Conservation (phyloP, 768 basidiomycete species). For the Pulveroboletus sp. region DNA sequence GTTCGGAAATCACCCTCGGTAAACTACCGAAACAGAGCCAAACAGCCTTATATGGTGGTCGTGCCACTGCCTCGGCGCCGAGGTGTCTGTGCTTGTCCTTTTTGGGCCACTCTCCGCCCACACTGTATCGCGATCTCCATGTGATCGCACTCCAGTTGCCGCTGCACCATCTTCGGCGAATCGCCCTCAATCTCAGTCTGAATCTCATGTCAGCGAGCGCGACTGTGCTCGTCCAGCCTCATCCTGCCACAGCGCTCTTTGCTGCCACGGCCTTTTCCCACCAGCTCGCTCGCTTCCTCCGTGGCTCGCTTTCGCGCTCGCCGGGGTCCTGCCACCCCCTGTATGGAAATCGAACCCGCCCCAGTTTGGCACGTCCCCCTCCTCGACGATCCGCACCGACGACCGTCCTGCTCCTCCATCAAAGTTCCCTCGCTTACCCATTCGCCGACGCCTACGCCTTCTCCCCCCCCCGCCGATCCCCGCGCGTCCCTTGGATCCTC, state of each 20-base stretch:
- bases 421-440: conserved; percentile 20
- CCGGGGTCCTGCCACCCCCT: conserved; percentile 27
- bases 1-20: conserved; percentile 39
- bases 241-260: conserved; percentile 27
- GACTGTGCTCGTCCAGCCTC: conserved; percentile 13
- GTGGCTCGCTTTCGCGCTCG: conserved; percentile 28
- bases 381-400: conserved; percentile 33
- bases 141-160: conserved; percentile 33
- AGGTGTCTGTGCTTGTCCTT: conserved; percentile 31
- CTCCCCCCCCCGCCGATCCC: conserved; percentile 20
- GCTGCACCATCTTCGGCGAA: conserved; percentile 33
- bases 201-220: conserved; percentile 30
- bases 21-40: conserved; percentile 24
- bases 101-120: conserved; percentile 31
- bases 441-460: conserved; percentile 17
- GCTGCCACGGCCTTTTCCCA: conserved; percentile 20
- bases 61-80: conserved; percentile 41
- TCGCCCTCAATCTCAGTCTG: conserved; percentile 27
- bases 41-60: conserved; percentile 23
- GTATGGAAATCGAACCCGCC: conserved; percentile 21
- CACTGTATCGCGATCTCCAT: conserved; percentile 32
- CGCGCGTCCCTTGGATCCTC: conserved; percentile 7
- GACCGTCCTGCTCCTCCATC: conserved; percentile 10
- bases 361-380: conserved; percentile 13
- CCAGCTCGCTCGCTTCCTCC: conserved; percentile 23